Conservation (phyloP, 345 rosid species). For the Dovyalis caffra region DNA sequence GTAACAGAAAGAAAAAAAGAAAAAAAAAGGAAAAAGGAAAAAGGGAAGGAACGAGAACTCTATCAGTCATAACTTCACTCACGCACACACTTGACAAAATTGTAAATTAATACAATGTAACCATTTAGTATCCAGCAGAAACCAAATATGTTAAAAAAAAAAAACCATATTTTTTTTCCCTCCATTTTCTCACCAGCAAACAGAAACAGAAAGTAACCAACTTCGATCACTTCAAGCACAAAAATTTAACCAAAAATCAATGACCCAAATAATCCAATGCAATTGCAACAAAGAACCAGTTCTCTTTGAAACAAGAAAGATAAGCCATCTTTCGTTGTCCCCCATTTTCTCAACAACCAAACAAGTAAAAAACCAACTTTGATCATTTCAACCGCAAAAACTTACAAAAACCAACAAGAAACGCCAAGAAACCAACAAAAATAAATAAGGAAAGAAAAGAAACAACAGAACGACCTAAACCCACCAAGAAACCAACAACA, state of each 20-base stretch:
- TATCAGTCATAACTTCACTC: no score
- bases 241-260: not conserved
- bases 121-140: not conserved
- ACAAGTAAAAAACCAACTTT: not conserved
- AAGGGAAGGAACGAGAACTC: no score
- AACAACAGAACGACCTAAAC: constrained; percentile 1
- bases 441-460: not conserved
- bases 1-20: no score
- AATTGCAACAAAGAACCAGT: not conserved
- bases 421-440: no score
- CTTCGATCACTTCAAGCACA: not conserved
- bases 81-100: no score
- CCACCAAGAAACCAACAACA: not conserved
- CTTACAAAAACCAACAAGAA: not conserved
- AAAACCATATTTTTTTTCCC: not conserved
- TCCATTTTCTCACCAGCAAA: not conserved
- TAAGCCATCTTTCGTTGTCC: not conserved
- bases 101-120: constrained; percentile 8
- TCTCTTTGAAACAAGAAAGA: not conserved
- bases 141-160: not conserved
- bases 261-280: no score
- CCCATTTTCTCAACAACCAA: constrained; percentile 6
- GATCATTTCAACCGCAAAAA: not conserved
- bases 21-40: no score
- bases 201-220: not conserved